Conservation (phyloP, 176 grass and related monocot species). For the Metroxylon sagu region DNA sequence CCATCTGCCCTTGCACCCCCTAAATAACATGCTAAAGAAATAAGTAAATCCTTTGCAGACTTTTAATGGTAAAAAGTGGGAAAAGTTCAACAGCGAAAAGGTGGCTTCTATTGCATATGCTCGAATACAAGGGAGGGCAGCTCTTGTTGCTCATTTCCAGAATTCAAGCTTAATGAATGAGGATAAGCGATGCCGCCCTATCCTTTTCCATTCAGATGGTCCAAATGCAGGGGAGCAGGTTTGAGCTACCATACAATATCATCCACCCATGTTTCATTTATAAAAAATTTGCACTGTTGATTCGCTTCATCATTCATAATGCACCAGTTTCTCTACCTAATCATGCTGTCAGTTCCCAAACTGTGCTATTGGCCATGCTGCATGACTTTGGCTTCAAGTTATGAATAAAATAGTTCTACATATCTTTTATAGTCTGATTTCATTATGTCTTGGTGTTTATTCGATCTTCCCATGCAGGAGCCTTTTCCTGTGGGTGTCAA, state of each 20-base stretch:
- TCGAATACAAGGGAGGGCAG: slow-evolving; percentile 74
- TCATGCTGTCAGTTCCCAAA: no score
- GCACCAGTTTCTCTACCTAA: no score
- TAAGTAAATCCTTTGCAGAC: slow-evolving; percentile 31
- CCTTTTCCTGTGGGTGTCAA: slow-evolving; percentile 85
- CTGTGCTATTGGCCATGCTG: no score
- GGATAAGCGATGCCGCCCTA: slow-evolving; percentile 90
- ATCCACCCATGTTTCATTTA: no score
- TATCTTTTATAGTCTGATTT: no score
- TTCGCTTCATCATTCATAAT: not conserved
- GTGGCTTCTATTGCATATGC: slow-evolving; percentile 94
- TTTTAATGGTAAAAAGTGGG: slow-evolving; percentile 95
- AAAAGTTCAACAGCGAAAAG: slow-evolving; percentile 97
- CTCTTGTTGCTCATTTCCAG: slow-evolving; percentile 83
- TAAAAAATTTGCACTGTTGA: not conserved
- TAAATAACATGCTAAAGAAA: not conserved
- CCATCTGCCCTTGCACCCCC: no score
- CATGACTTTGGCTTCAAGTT: no score
- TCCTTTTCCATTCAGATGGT: slow-evolving; percentile 89
- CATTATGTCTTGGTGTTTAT: no score
- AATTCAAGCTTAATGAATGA: slow-evolving; percentile 98
- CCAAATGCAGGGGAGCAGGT: slow-evolving; percentile 98
- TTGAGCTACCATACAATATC: not conserved
- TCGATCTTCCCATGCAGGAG: slow-evolving; percentile 36
- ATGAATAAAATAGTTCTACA: no score